These are phyloP conservation scores for Corymbia maculata DNA, from an alignment of 345 rosid genomes.

Conservation along the genomic window DNA sequence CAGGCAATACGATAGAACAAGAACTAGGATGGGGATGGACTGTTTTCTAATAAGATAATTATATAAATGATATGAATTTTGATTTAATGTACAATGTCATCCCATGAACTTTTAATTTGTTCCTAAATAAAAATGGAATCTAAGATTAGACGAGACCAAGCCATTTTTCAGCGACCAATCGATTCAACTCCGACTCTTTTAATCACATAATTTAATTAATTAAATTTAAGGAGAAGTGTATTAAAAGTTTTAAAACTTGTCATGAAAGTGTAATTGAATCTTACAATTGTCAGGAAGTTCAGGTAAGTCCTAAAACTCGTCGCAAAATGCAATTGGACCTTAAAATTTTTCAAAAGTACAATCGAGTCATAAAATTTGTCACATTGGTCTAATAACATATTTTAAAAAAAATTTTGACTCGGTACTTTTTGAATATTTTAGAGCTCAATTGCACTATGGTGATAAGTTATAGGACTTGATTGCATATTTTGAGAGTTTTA, in stretches of 20 bases:
- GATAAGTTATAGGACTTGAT: no score
- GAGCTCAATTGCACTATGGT: neutral
- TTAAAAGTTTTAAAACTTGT: fast-evolving
- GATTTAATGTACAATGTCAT: neutral
- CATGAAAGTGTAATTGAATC: no score
- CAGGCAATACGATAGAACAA: neutral
- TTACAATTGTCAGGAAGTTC: no score
- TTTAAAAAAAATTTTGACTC: neutral
- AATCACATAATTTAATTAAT: neutral
- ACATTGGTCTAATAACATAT: no score
- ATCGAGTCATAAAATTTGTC: no score
- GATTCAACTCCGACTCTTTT: neutral
- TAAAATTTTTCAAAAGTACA: no score
- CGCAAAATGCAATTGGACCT: neutral
- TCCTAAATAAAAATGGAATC: neutral
- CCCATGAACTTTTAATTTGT: neutral
- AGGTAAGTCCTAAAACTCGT: no score
- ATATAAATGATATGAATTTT: neutral
- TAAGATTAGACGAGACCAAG: neutral
- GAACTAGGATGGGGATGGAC: neutral
- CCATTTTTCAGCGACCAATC: neutral
- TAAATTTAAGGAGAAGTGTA: neutral
- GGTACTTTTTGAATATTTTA: no score
- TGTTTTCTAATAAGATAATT: neutral
- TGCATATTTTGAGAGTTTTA: no score